Evolutionary conservation across 257 asterid species (phyloP).

Genomic region (Parsonsia alboflavescens): DNA sequence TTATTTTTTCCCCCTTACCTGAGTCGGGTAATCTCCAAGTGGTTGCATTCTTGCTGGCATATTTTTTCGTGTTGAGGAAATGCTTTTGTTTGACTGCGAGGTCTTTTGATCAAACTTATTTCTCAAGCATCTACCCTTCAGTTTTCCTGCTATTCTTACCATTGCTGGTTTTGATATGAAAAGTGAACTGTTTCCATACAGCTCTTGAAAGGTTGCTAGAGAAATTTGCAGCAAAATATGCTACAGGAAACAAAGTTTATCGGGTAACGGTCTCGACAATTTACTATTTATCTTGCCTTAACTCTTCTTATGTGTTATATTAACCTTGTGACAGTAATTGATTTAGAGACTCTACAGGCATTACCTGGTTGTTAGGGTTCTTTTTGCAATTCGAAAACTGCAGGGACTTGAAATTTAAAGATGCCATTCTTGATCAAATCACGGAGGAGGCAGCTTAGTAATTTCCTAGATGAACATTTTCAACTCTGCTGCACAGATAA

Average conservation of each 20-base stretch:
- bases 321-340: neutral
- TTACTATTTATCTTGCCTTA: neutral
- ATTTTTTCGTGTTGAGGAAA: neutral
- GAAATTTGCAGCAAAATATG: slow-evolving; percentile 36
- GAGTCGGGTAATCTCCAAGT: too few species aligned
- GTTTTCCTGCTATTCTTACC: neutral
- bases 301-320: neutral
- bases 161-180: slow-evolving; percentile 8
- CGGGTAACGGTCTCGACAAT: slow-evolving; percentile 34
- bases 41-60: neutral
- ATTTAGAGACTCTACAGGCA: neutral
- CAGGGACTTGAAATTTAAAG: neutral
- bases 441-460: neutral
- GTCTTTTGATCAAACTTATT: neutral
- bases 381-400: neutral
- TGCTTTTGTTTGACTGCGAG: neutral
- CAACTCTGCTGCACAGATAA: neutral
- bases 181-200: slow-evolving; percentile 18
- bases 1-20: too few species aligned
- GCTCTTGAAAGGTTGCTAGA: slow-evolving; percentile 68
- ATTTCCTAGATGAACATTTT: neutral
- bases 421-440: neutral
- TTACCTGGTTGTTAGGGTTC: neutral
- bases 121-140: neutral
- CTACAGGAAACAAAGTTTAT: slow-evolving; percentile 51